Evolutionary conservation across 2,329 filamentous ascomycete genomes (phyloP), one percentile per base, ranked within the genome.

Genomic region (Sporothrix luriei): DNA sequence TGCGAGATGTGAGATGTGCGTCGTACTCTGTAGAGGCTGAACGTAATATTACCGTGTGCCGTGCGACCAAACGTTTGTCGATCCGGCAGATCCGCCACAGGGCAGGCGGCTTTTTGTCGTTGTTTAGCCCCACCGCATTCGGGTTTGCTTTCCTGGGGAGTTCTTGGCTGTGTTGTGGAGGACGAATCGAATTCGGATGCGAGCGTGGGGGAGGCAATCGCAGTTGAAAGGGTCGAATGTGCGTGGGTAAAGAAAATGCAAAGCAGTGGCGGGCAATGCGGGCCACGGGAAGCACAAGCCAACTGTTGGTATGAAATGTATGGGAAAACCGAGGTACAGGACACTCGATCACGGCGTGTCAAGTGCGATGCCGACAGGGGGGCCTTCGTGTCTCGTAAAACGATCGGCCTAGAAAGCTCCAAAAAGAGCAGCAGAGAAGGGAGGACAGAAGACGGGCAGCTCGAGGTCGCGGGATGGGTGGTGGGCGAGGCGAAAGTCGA

Each of bases 31-130:
- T 2, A 33, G 33, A 33, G 33, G 33, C 33, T 33, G 33, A 33
- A 33, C 33, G 33, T 33, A 33, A 33, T 33, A 7, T 33, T 33
- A 4, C 7, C 9, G 33, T 33, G 33, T 7, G 40, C 9, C 14
- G 10, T 43, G 40, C 26, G 14, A 13, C 4, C 9, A 29, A 16
- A 13, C 33, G 33, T 26, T 29, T 26, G 40, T 19, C 29, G 29
- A 49, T 64, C 61, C 61, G 40, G 43, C 43, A 49, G 24, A 49
- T 64, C 61, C 61, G 61, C 59, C 61, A 24, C 13, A 14, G n/a
- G 33, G 24, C 19, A n/a, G 16, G 43, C 13, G 43, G 61, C n/a
- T 29, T 48, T 7, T 24, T 10, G 21, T 49, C 61, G 61, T 64
- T 14, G 57, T 24, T 46, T 19, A 64, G 61, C 24, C 61, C 26